phyloP scores from a whole-genome alignment of 768 basidiomycete genomes.

The Amanita phalloides region DNA sequence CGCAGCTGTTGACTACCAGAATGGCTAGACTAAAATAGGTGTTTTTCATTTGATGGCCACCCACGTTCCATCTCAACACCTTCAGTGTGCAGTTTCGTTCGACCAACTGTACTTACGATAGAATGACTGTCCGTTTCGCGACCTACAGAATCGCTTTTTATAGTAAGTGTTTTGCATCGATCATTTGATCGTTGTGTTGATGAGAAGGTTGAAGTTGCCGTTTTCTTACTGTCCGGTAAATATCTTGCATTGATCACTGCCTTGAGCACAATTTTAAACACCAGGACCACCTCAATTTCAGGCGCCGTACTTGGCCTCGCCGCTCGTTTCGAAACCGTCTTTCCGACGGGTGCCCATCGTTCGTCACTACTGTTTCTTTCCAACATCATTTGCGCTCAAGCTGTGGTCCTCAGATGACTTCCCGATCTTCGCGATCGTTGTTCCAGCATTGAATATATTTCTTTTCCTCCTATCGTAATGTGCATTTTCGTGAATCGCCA shows the following conservation, averaged over 20 bases:
- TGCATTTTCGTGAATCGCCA: neutral
- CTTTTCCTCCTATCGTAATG: constrained; percentile 47
- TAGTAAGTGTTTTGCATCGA: constrained; percentile 19
- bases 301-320: constrained; percentile 57
- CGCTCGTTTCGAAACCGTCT: constrained; percentile 54
- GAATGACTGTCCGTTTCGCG: constrained; percentile 54
- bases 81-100: neutral
- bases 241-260: neutral
- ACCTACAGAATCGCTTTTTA: constrained; percentile 44
- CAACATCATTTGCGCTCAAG: neutral
- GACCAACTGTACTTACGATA: constrained; percentile 4
- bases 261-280: neutral
- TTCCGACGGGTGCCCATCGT: constrained; percentile 60
- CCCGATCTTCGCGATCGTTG: constrained; percentile 56
- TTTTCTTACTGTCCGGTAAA: constrained; percentile 34
- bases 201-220: constrained; percentile 22
- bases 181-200: constrained; percentile 1
- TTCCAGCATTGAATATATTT: constrained; percentile 57
- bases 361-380: constrained; percentile 13
- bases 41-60: neutral
- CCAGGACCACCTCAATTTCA: constrained; percentile 9
- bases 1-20: neutral
- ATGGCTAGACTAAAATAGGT: neutral
- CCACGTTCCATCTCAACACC: neutral
- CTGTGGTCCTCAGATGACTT: constrained; percentile 42